These are phyloP conservation scores for Sarcocystis neurona DNA, from an alignment of 169 alveolate species.

Conservation along the genomic window DNA sequence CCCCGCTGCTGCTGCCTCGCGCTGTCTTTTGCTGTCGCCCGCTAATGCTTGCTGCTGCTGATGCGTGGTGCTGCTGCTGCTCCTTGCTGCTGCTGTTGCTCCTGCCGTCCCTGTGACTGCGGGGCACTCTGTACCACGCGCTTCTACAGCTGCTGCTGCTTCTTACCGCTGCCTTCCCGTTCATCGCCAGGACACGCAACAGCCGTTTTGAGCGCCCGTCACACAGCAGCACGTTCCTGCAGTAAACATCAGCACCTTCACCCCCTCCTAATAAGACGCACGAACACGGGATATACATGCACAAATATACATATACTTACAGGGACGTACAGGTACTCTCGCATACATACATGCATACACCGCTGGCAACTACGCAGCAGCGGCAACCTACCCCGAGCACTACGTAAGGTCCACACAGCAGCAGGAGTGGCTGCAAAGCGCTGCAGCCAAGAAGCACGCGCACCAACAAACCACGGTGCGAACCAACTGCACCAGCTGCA, in stretches of 20 bases:
- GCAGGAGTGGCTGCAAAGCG: too few relatives aligned
- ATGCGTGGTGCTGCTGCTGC: neutral
- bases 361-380: neutral
- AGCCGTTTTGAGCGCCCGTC: slow-evolving; percentile 33
- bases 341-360: neutral
- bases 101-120: too few relatives aligned
- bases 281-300: neutral
- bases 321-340: neutral
- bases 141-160: too few relatives aligned
- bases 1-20: too few relatives aligned
- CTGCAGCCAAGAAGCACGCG: too few relatives aligned
- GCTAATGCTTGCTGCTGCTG: neutral
- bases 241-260: neutral
- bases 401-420: neutral
- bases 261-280: too few relatives aligned
- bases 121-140: too few relatives aligned
- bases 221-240: slow-evolving; percentile 36
- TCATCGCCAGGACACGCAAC: slow-evolving; percentile 20
- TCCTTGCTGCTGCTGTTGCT: too few relatives aligned
- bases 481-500: too few relatives aligned
- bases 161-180: slow-evolving; percentile 18
- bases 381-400: neutral
- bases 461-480: neutral
- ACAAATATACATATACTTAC: neutral
- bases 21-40: neutral